Percentiles rank a stretch among this genome's conserved stretches.
Conservation (phyloP, 768 basidiomycete genomes). For the Lenzites betulinus region DNA sequence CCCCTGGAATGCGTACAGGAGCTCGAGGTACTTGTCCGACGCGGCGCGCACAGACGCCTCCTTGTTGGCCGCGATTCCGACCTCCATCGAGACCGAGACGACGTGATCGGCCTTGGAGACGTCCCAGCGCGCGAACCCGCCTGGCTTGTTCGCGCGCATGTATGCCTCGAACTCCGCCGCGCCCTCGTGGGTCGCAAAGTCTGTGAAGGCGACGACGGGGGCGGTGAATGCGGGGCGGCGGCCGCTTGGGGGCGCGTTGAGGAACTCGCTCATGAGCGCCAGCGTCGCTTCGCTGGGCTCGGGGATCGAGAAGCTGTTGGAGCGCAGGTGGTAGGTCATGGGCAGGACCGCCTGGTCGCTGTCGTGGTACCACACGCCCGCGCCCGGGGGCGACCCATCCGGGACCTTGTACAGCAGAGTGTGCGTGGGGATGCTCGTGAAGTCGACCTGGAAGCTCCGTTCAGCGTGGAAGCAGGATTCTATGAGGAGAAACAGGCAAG, state of each 20-base stretch:
- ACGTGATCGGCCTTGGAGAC: background rate
- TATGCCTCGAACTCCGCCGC: background rate
- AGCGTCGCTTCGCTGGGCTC: background rate
- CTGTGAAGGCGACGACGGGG: background rate
- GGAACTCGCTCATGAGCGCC: background rate
- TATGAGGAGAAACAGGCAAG: no score
- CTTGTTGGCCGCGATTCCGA: background rate
- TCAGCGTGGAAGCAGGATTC: background rate
- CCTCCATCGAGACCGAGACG: background rate
- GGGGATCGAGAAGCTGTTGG: background rate
- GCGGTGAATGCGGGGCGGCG: background rate
- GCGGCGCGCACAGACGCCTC: background rate
- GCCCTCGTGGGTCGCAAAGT: background rate
- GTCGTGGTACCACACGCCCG: background rate
- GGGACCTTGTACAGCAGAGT: background rate
- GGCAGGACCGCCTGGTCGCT: background rate
- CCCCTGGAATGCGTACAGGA: background rate
- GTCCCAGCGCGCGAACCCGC: background rate
- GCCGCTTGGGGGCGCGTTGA: background rate
- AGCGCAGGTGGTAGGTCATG: background rate
- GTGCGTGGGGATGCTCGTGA: background rate
- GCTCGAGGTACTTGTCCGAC: background rate
- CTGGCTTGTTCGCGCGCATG: no score
- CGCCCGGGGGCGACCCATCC: background rate
- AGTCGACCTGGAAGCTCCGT: background rate